Conservation (phyloP, 192 early-diverging fungal species). For the Chytriomyces confervae region DNA sequence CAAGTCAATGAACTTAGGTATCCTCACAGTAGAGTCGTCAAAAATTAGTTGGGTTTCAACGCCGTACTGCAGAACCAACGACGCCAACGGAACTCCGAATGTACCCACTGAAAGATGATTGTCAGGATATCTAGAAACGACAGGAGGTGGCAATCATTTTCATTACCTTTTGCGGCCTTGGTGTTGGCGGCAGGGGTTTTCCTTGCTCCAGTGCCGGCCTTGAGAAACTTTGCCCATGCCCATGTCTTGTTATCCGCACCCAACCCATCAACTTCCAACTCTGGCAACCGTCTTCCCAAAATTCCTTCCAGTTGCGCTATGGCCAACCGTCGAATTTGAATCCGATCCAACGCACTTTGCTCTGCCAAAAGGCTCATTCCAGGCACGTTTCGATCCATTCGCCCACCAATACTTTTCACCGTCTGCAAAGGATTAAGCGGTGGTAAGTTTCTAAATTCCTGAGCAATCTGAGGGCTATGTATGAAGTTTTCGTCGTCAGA, state of each 20-base stretch:
- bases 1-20: constrained; percentile 87
- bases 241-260: constrained; percentile 71
- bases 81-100: constrained; percentile 89
- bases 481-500: constrained; percentile 10
- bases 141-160: neutral
- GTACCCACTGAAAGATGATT: constrained; percentile 66
- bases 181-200: neutral
- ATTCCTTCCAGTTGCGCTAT: constrained; percentile 74
- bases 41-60: constrained; percentile 40
- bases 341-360: constrained; percentile 77
- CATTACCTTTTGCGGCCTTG: constrained; percentile 22
- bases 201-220: neutral
- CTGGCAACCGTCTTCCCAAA: constrained; percentile 55
- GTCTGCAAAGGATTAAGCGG: neutral
- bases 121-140: constrained; percentile 18
- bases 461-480: neutral
- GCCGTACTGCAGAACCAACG: constrained; percentile 81
- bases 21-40: constrained; percentile 57
- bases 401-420: neutral
- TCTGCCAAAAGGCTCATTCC: constrained; percentile 44
- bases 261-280: constrained; percentile 4
- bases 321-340: constrained; percentile 85
- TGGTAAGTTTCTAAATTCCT: constrained; percentile 6
- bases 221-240: constrained; percentile 62
- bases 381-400: neutral